A percentile compares a stretch with the other conserved stretches of the same genome.
These are phyloP conservation scores for Phytophthora colocasiae DNA, from an alignment of 352 stramenopile species.

Conservation along the genomic window DNA sequence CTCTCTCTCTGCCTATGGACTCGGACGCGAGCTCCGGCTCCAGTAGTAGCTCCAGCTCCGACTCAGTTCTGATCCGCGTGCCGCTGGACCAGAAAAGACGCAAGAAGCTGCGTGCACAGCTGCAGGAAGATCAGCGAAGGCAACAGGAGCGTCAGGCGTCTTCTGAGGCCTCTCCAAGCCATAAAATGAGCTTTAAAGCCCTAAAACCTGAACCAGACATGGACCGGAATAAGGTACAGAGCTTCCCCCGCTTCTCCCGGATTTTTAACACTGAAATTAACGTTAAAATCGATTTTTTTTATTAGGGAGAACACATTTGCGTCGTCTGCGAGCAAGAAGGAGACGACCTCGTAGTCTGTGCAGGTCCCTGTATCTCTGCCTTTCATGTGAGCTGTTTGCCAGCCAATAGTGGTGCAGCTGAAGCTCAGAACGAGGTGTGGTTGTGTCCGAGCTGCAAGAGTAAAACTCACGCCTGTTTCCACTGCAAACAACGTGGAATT, in stretches of 20 bases:
- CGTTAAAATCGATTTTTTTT: constrained; percentile 8
- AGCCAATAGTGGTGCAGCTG: neutral
- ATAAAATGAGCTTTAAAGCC: neutral
- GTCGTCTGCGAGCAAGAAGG: constrained; percentile 71
- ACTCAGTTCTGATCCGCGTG: constrained; percentile 81
- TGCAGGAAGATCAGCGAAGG: constrained; percentile 47
- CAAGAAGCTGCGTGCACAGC: constrained; percentile 64
- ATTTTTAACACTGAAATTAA: constrained; percentile 12
- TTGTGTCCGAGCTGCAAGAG: constrained; percentile 64
- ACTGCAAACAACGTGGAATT: constrained; percentile 71
- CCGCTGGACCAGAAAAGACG: constrained; percentile 67
- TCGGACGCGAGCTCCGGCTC: constrained; percentile 58
- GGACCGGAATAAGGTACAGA: constrained; percentile 30
- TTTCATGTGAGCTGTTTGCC: constrained; percentile 69
- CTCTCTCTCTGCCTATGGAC: constrained; percentile 28
- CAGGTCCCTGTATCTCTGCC: constrained; percentile 74
- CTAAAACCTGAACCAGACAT: constrained; percentile 16
- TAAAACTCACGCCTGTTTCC: constrained; percentile 79
- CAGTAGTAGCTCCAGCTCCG: constrained; percentile 70
- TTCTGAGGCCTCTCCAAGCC: neutral
- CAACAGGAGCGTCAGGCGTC: constrained; percentile 26
- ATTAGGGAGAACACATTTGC: constrained; percentile 73
- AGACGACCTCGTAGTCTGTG: constrained; percentile 61
- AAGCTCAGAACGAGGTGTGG: constrained; percentile 45
- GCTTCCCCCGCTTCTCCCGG: neutral